Percentiles rank a stretch among this genome's conserved stretches.
phyloP scores from a whole-genome alignment of 1,139 yeast species.

The Taphrina sp. region DNA sequence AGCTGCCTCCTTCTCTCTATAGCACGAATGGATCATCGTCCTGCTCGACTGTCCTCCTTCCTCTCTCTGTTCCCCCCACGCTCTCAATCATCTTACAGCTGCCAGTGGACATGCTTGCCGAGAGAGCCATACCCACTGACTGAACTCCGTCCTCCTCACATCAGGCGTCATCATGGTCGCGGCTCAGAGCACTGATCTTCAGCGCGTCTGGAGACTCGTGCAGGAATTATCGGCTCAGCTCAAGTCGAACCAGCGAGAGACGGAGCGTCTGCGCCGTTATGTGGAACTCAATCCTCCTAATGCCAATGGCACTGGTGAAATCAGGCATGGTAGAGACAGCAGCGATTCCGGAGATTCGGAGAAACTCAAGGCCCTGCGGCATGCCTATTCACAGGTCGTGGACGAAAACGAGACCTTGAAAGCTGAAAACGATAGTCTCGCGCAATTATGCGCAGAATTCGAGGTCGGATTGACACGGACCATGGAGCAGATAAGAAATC shows the following conservation, averaged over 20 bases:
- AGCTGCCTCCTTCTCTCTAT: too few species aligned
- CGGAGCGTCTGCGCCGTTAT: constrained; percentile 24
- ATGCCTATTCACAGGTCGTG: not conserved
- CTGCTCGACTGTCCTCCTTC: too few species aligned
- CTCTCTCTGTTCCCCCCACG: too few species aligned
- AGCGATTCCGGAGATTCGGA: not conserved
- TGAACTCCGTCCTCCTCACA: too few species aligned
- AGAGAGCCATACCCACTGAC: too few species aligned
- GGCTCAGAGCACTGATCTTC: constrained; percentile 20
- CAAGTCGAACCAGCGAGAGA: constrained; percentile 27
- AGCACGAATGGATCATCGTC: too few species aligned
- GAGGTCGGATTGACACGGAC: constrained; percentile 16
- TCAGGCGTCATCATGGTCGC: constrained; percentile 12
- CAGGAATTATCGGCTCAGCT: constrained; percentile 28
- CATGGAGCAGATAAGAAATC: constrained; percentile 21
- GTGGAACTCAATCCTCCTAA: constrained; percentile 11
- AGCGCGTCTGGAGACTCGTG: constrained; percentile 31
- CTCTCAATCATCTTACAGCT: too few species aligned
- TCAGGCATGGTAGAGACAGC: not conserved
- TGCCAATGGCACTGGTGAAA: not conserved
- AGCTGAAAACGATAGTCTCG: constrained; percentile 8
- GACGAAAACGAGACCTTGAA: constrained; percentile 13
- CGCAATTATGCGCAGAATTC: constrained; percentile 17
- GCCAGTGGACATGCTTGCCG: too few species aligned
- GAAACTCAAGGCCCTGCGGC: not conserved